These are phyloP conservation scores for Suhomyces faveliae DNA, from an alignment of 805 yeast species.

Conservation along the genomic window DNA sequence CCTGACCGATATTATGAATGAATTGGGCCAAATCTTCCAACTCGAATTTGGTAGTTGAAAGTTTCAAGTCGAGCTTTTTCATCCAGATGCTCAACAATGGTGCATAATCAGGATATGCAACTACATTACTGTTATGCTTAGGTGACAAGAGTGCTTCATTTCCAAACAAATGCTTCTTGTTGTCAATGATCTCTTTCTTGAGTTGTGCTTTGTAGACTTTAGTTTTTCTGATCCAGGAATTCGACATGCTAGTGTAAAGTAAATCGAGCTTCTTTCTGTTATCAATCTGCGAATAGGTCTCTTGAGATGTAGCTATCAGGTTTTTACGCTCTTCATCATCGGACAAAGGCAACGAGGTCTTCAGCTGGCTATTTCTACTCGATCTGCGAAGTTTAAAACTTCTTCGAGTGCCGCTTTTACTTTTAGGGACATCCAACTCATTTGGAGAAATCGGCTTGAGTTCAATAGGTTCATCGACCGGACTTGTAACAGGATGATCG, in stretches of 20 bases:
- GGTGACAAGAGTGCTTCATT: conserved; percentile 21
- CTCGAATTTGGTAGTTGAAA: conserved; percentile 29
- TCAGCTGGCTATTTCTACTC: not conserved
- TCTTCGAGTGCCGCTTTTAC: not conserved
- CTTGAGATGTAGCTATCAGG: not conserved
- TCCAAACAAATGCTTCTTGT: conserved; percentile 35
- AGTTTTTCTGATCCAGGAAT: conserved; percentile 72
- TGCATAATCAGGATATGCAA: conserved; percentile 31
- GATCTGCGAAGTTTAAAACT: not conserved
- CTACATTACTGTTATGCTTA: conserved; percentile 24
- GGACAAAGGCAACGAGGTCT: not conserved
- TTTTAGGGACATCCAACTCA: not conserved
- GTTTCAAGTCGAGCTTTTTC: conserved; percentile 23
- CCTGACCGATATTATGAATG: conserved; percentile 73
- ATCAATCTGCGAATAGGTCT: not conserved
- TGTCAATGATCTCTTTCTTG: conserved; percentile 37
- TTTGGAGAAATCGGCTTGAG: not conserved
- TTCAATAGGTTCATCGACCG: not conserved
- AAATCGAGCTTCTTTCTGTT: conserved; percentile 14
- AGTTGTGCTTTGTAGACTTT: conserved; percentile 41
- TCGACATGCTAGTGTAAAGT: conserved; percentile 49
- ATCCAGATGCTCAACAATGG: conserved; percentile 35
- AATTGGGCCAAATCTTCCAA: conserved; percentile 52
- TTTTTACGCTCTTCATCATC: not conserved
- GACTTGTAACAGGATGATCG: not conserved